Evolutionary conservation across 2,329 filamentous ascomycete genomes (phyloP).

Genomic region (Tolypocladium sp.): DNA sequence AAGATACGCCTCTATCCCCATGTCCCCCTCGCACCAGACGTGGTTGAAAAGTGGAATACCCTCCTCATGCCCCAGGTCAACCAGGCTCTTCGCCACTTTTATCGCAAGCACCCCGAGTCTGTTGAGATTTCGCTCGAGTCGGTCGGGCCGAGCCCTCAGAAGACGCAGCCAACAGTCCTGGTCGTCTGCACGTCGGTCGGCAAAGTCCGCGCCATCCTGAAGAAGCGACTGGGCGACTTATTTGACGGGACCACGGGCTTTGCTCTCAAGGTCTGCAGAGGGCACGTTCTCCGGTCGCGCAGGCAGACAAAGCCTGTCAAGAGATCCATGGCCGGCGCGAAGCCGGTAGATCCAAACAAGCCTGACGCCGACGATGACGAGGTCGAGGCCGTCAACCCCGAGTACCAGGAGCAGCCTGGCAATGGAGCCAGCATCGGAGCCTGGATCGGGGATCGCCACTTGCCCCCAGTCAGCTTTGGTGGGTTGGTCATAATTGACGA

Average conservation of each 20-base stretch:
- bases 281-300: constrained; percentile 55
- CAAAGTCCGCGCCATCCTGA: constrained; percentile 63
- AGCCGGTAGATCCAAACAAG: neutral
- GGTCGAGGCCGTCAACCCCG: constrained; percentile 51
- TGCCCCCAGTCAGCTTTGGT: constrained; percentile 86
- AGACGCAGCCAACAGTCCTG: constrained; percentile 62
- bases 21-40: constrained; percentile 46
- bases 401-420: constrained; percentile 67
- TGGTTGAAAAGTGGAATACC: constrained; percentile 63
- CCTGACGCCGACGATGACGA: constrained; percentile 25
- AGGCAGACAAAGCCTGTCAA: constrained; percentile 24
- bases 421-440: constrained; percentile 93
- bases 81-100: constrained; percentile 58
- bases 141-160: constrained; percentile 58
- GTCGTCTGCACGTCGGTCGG: constrained; percentile 68
- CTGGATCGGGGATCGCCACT: constrained; percentile 73
- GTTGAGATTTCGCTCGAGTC: constrained; percentile 71
- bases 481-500: constrained; percentile 80
- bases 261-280: constrained; percentile 62
- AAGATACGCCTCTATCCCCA: constrained; percentile 53
- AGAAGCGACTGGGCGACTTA: constrained; percentile 53
- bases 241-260: constrained; percentile 57
- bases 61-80: constrained; percentile 66
- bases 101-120: constrained; percentile 65
- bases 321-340: constrained; percentile 19